These are phyloP conservation scores for Urtica urens DNA, from an alignment of 306 rosid genomes.

Conservation along the genomic window DNA sequence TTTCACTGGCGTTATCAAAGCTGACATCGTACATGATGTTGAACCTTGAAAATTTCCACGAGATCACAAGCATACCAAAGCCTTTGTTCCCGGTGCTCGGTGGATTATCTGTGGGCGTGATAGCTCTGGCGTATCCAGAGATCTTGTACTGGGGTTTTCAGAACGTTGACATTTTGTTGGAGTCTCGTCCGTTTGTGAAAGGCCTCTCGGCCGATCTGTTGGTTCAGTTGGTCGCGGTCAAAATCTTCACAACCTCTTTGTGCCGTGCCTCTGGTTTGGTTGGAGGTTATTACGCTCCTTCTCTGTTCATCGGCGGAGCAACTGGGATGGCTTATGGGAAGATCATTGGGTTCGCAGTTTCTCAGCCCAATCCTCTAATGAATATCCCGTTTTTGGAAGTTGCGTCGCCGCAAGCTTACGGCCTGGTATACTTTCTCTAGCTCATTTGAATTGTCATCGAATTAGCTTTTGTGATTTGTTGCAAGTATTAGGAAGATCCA, in stretches of 20 bases:
- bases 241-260: conserved; percentile 78
- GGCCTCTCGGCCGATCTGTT: conserved; percentile 60
- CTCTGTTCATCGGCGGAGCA: conserved; percentile 92
- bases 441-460: conserved; percentile 13
- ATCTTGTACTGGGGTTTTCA: conserved; percentile 93
- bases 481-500: too few species aligned
- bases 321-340: conserved; percentile 94
- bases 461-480: conserved; percentile 11
- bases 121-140: conserved; percentile 87
- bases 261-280: conserved; percentile 90
- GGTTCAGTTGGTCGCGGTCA: conserved; percentile 70
- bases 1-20: conserved; percentile 69
- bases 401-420: conserved; percentile 91
- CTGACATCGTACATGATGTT: conserved; percentile 65
- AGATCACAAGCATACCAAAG: conserved; percentile 41
- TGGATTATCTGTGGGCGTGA: conserved; percentile 68
- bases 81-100: conserved; percentile 63
- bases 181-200: conserved; percentile 75
- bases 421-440: conserved; percentile 61
- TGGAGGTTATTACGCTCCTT: conserved; percentile 93
- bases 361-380: conserved; percentile 41
- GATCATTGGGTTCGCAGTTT: conserved; percentile 44
- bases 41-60: conserved; percentile 44
- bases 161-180: conserved; percentile 82
- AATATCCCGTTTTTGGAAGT: conserved; percentile 71